Evolutionary conservation across 129 eudicot species (phyloP), one percentile per base, ranked within the genome.

Genomic region (Chrysanthemum makinoi): DNA sequence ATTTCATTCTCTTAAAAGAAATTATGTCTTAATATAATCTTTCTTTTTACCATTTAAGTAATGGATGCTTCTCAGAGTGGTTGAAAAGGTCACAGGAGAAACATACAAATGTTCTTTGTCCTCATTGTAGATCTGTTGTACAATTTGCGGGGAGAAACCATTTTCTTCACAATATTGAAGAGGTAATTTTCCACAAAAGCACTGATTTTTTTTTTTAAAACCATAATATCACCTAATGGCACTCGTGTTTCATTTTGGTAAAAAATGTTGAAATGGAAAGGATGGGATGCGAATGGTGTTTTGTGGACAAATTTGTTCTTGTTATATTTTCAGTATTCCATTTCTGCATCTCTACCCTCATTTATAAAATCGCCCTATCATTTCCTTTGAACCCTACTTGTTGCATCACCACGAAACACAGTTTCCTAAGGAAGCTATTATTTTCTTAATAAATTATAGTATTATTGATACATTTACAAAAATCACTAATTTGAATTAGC

Each of bases 1-100:
- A 70, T 74, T 16, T 55, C 19, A 77, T 63, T 12, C 39, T 77
- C 74, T 16, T 26, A 6, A 18, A 5, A 75, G 43, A 16, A 49
- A 43, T 28, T 63, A n/a, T 16, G 11, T 50, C 62, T 46, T 19
- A 13, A 64, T 24, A 18, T n/a, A 19, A 17, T 54, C 8, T 17
- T 79, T 16, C 28, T 65, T 4, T 10, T 80, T 76, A 49, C 15
- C 17, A 15, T 79, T 72, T 0, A 83, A 93, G 98, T 80, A 93
- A 93, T 52, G 98, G 98, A 26, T 93, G 98, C 79, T 93, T 93
- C 85, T 93, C 96, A 28, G 98, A 93, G 86, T 93, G 98, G 98
- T 72, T 93, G 55, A 85, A 77, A 82, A 89, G 96, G 85, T 87
- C 86, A 26, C 89, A 89, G 69, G 77, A 83, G 81, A 93, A 80